Conservation (phyloP, 2,329 filamentous ascomycete species). For the Botrytis pseudocinerea region DNA sequence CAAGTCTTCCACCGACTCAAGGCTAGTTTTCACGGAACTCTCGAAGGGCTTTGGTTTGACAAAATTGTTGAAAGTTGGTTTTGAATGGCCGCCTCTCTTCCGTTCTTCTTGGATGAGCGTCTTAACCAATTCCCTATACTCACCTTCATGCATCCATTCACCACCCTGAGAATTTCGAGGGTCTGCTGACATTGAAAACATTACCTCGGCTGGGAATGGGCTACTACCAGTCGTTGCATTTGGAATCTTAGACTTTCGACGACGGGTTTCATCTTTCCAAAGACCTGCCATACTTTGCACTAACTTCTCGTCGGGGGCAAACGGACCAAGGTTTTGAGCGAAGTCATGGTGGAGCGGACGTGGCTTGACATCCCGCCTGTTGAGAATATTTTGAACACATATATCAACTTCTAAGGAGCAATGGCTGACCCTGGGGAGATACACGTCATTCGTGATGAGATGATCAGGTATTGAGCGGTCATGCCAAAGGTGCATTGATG, state of each 20-base stretch:
- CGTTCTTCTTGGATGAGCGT: slow-evolving; percentile 66
- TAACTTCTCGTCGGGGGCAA: slow-evolving; percentile 70
- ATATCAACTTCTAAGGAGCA: slow-evolving; percentile 90
- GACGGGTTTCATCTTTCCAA: slow-evolving; percentile 85
- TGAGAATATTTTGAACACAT: slow-evolving; percentile 83
- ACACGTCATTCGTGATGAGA: slow-evolving; percentile 60
- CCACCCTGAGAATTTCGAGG: slow-evolving; percentile 67
- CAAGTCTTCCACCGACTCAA: slow-evolving; percentile 85
- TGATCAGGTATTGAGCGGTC: slow-evolving; percentile 64
- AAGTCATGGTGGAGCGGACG: slow-evolving; percentile 88
- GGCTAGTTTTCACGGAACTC: slow-evolving; percentile 66
- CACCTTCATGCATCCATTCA: slow-evolving; percentile 92
- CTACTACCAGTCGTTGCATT: slow-evolving; percentile 64
- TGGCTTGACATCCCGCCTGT: slow-evolving; percentile 72
- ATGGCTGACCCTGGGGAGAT: slow-evolving; percentile 77
- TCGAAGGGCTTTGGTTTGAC: slow-evolving; percentile 55
- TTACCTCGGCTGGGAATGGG: slow-evolving; percentile 76
- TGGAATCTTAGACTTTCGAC: slow-evolving; percentile 72
- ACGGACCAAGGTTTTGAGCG: slow-evolving; percentile 65
- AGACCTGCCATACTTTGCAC: slow-evolving; percentile 92
- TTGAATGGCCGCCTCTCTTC: slow-evolving; percentile 46
- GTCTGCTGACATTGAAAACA: slow-evolving; percentile 89
- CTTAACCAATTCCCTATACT: slow-evolving; percentile 67
- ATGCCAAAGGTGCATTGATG: slow-evolving; percentile 73
- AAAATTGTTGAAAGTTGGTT: slow-evolving; percentile 66